These are phyloP conservation scores for Galeopsis tetrahit DNA, from an alignment of 257 asterid genomes.

Conservation along the genomic window DNA sequence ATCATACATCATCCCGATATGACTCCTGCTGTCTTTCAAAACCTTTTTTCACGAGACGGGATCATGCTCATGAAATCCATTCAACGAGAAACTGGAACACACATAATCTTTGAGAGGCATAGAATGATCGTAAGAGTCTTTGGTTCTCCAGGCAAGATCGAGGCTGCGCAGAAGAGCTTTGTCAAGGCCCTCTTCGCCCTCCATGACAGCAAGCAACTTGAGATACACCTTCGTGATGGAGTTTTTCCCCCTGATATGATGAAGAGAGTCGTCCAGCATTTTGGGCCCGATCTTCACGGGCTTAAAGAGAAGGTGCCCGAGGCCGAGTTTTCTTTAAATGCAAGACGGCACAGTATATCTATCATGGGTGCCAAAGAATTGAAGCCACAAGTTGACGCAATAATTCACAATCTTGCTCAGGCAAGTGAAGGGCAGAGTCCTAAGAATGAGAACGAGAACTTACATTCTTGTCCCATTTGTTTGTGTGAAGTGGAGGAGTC, in stretches of 20 bases:
- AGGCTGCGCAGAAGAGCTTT: conserved; percentile 51
- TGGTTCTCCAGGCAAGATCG: conserved; percentile 60
- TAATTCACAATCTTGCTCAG: conserved; percentile 53
- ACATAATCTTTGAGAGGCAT: conserved; percentile 68
- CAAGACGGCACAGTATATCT: conserved; percentile 66
- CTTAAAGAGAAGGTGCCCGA: conserved; percentile 76
- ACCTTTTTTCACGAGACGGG: conserved; percentile 79
- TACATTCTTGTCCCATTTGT: conserved; percentile 68
- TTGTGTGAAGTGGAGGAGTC: conserved; percentile 75
- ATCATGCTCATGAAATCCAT: conserved; percentile 53
- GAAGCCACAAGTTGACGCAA: conserved; percentile 67
- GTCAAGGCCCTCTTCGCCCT: conserved; percentile 55
- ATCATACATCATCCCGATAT: conserved; percentile 56
- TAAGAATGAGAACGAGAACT: conserved; percentile 34
- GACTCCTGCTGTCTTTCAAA: conserved; percentile 67
- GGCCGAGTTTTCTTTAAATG: conserved; percentile 59
- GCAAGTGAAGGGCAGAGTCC: conserved; percentile 36
- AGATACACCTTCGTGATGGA: conserved; percentile 69
- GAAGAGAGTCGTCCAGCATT: conserved; percentile 78
- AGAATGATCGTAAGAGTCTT: conserved; percentile 60
- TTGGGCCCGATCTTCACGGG: conserved; percentile 79
- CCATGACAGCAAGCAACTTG: conserved; percentile 75
- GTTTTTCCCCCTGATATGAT: conserved; percentile 79
- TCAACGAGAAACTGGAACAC: conserved; percentile 63
- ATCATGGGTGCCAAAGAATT: conserved; percentile 58